Base-by-base conservation (phyloP, 257 asterid genomes). In the Agastache rugosa region DNA sequence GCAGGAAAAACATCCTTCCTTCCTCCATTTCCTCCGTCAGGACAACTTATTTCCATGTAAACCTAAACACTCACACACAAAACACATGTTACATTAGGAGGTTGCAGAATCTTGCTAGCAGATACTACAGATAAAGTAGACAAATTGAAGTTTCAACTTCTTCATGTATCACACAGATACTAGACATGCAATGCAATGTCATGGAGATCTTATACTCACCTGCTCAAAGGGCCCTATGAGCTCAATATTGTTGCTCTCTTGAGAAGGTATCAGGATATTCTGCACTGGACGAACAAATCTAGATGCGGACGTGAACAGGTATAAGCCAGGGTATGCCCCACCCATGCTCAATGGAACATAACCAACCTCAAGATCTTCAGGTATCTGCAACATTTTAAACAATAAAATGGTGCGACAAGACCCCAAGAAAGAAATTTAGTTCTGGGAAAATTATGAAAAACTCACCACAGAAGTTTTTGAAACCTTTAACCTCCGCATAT, bases 281-380 rank as follows among this genome's bases (percentile, higher is more conserved):
- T 81, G 81, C 53, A 95, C 99, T 3, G 99, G 99, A 41, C 99
- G 90, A 85, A 92, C 79, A 85, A 95, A 95, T 87, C 99, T 90
- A 65, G 97, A 89, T 51, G 99, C 96, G 64, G 89, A 87, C 47
- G 97, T 90, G 80, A 85, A 94, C 73, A 94, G 79, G 80, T 77
- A 90, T 48, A 94, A 77, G 50, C 97, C 98, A 74, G 98, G 98
- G 79, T 88, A 94, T 63, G 97, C 91, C 64, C 97, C 98, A 47
- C 93, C 87, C 87, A 87, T 85, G 89, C 97, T 94, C 79, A 90
- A 79, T 73, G 98, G 98, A 83, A 94, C 75, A 83, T 87, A 87
- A 59, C 98, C 98, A 86, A 94, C 95, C 89, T 94, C 98, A 75
- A 94, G 96, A 83, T 94, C 98, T 70, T 88, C 84, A 54, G 97